Base-by-base conservation (phyloP, 2,329 filamentous ascomycete genomes). In the Diaporthe helianthi region DNA sequence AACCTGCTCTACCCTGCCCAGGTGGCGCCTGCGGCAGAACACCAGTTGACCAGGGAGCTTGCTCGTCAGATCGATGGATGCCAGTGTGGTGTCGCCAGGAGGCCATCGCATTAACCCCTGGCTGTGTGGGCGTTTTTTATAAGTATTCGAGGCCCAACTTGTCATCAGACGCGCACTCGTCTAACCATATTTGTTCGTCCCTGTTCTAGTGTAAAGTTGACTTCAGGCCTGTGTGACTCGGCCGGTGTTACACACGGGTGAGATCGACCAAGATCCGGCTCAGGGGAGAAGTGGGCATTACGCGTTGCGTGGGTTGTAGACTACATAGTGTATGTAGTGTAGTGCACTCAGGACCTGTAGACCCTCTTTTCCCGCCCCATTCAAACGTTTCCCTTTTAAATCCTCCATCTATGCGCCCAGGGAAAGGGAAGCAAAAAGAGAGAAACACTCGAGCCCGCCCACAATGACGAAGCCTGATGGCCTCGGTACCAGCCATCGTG, bases 401-500 rank as follows among this genome's bases (percentile, higher is more conserved):
- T 41, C 49, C 31, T 38, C 36, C 49, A 24, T 38, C 36, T 9
- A 49, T 63, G 58, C 58, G 58, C 58, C n/a, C 41, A 63, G 44
- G 58, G 44, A 63, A 36, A 63, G 44, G 58, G 58, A 36, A 63
- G 58, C 44, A 63, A 22, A 24, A 46, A n/a, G 19, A n/a, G 9
- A 19, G 29, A 31, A 24, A 65, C 12, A 52, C 36, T 41, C 61
- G 61, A 65, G 47, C 52, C 22, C 44, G 33, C 61, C 46, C 67
- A 58, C 67, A 51, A 69, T 69, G 67, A 69, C 67, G 67, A 67
- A 29, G 47, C 31, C 8, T 3, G n/a, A n/a, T n/a, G 13, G n/a
- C n/a, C 58, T 63, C 58, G 58, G 54, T 41, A 63, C 54, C 65
- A 63, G 65, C 54, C 54, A 68, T 55, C 26, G n/a, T 22, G 17